A percentile compares a stretch with the other conserved stretches of the same genome.
phyloP scores from a whole-genome alignment of 1,139 yeast genomes.

The Arxiozyma slooffiae region DNA sequence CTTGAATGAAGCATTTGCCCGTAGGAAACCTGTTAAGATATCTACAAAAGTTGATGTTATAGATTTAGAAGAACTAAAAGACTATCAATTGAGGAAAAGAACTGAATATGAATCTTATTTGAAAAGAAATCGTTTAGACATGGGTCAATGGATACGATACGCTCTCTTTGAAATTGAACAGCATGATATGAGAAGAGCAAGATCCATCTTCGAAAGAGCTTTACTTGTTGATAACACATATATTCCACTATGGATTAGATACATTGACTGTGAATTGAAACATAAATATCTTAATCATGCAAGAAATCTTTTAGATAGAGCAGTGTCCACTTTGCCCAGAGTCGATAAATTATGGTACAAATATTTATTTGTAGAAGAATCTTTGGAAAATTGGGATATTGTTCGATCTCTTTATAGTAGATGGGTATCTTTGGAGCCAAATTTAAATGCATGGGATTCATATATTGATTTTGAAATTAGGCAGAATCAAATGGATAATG shows the following conservation, averaged over 20 bases:
- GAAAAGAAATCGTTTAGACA: conserved; percentile 68
- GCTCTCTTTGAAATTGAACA: conserved; percentile 83
- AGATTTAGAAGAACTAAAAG: conserved; percentile 72
- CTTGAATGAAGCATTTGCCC: conserved; percentile 7
- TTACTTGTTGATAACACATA: conserved; percentile 63
- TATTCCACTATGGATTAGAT: conserved; percentile 79
- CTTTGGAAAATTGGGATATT: conserved; percentile 52
- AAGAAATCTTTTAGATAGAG: conserved; percentile 71
- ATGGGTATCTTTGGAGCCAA: conserved; percentile 74
- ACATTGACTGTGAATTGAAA: conserved; percentile 68
- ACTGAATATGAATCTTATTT: conserved; percentile 78
- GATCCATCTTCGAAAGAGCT: conserved; percentile 85
- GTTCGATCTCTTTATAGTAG: conserved; percentile 61
- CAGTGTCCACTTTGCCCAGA: conserved; percentile 62
- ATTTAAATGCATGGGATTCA: conserved; percentile 57
- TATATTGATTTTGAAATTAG: conserved; percentile 65
- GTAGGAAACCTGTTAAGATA: conserved; percentile 25
- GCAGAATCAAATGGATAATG: conserved; percentile 44
- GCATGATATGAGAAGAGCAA: conserved; percentile 64
- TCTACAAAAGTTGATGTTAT: conserved; percentile 48
- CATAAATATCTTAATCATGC: conserved; percentile 78
- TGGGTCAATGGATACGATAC: conserved; percentile 86
- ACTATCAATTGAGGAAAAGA: conserved; percentile 65
- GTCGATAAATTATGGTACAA: conserved; percentile 82
- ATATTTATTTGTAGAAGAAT: conserved; percentile 75